These are phyloP conservation scores for Pulicaria dysenterica DNA, from an alignment of 129 eudicot species.

Conservation along the genomic window DNA sequence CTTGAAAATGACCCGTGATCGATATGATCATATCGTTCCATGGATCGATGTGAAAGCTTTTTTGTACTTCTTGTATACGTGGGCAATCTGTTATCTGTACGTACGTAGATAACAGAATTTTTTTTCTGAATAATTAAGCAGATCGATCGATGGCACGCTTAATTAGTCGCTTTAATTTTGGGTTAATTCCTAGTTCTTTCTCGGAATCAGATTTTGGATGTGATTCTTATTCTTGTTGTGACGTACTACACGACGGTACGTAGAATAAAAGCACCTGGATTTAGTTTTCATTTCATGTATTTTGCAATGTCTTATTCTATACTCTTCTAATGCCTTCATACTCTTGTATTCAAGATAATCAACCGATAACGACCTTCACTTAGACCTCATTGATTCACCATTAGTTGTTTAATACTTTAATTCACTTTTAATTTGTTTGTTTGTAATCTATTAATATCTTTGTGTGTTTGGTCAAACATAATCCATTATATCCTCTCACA, in stretches of 20 bases:
- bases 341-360: too few species aligned
- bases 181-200: neutral
- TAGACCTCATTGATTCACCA: too few species aligned
- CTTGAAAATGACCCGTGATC: constrained; percentile 16
- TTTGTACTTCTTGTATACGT: neutral
- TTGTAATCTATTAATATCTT: too few species aligned
- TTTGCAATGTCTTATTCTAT: neutral
- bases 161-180: constrained; percentile 1
- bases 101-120: neutral
- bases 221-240: constrained; percentile 22
- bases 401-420: too few species aligned
- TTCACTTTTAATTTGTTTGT: too few species aligned
- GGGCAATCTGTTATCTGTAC: neutral
- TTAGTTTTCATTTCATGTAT: neutral
- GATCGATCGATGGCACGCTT: neutral
- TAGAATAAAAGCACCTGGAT: too few species aligned
- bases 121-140: neutral
- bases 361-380: too few species aligned
- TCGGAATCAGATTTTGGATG: constrained; percentile 24
- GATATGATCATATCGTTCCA: neutral
- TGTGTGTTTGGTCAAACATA: too few species aligned
- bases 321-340: too few species aligned
- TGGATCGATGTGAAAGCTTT: constrained; percentile 1
- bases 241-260: too few species aligned
- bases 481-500: too few species aligned